A percentile compares a stretch with the other conserved stretches of the same genome.
phyloP scores from a whole-genome alignment of 2,329 filamentous ascomycete species.

The Microdochium bolleyi region DNA sequence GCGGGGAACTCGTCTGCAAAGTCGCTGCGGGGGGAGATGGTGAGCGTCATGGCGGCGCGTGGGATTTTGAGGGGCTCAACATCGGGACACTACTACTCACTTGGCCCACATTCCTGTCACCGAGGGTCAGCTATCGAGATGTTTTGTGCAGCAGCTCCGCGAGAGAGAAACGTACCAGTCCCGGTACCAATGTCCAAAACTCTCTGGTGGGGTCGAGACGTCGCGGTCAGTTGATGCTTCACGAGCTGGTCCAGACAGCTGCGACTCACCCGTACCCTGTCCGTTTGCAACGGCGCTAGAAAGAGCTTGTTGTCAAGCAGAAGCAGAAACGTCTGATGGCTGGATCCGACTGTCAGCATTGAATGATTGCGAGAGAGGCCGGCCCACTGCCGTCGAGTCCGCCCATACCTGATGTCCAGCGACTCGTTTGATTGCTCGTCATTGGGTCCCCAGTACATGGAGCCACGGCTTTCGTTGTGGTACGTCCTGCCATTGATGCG shows the following conservation, averaged over 20 bases:
- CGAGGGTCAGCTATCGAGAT: not conserved
- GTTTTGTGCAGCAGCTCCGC: not conserved
- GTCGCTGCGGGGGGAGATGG: constrained; percentile 3
- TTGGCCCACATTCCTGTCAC: constrained; percentile 7
- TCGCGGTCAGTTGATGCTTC: not conserved
- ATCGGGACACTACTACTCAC: constrained; percentile 4
- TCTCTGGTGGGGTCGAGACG: constrained; percentile 6
- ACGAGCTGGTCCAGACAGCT: too few relatives aligned
- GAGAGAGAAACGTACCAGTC: constrained; percentile 6
- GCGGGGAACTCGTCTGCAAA: constrained; percentile 8
- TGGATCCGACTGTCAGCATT: constrained; percentile 2
- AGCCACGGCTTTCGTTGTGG: constrained; percentile 1
- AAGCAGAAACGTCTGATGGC: constrained; percentile 18
- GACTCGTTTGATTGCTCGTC: not conserved
- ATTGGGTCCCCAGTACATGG: constrained; percentile 1
- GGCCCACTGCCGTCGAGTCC: not conserved
- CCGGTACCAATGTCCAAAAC: constrained; percentile 12
- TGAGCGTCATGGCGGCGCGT: not conserved
- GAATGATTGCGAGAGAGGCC: too few relatives aligned
- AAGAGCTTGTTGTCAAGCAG: constrained; percentile 15
- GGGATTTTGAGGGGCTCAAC: too few relatives aligned
- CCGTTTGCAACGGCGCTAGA: constrained; percentile 13
- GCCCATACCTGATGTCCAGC: not conserved
- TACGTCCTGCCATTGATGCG: constrained; percentile 1
- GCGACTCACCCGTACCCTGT: not conserved